A percentile compares a stretch with the other conserved stretches of the same genome.
Conservation (phyloP, 1,284 basidiomycete genomes). For the Wallemia hederae region DNA sequence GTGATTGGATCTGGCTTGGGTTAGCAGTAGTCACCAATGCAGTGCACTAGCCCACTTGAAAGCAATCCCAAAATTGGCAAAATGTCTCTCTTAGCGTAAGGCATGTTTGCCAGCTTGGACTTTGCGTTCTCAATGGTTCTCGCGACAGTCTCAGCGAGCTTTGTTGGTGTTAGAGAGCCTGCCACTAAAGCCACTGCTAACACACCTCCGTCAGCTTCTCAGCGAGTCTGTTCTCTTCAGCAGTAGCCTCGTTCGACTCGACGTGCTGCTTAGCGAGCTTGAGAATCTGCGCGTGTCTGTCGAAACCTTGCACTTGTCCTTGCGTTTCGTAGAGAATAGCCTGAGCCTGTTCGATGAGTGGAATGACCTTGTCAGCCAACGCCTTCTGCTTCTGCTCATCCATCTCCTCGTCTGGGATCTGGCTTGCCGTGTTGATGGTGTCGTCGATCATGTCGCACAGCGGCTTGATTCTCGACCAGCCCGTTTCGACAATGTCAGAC, state of each 20-base stretch:
- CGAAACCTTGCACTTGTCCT: constrained; percentile 16
- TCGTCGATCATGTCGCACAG: constrained; percentile 1
- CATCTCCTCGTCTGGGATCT: background rate
- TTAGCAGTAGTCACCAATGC: background rate
- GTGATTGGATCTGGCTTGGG: constrained; percentile 13
- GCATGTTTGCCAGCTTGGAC: constrained; percentile 17
- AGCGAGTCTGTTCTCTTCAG: constrained; percentile 19
- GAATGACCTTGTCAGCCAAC: constrained; percentile 16
- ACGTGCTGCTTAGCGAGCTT: constrained; percentile 17
- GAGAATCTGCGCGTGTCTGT: constrained; percentile 16
- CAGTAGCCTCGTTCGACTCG: constrained; percentile 17
- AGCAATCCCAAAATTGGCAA: constrained; percentile 17
- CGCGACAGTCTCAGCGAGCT: constrained; percentile 18
- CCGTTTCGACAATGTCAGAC: background rate
- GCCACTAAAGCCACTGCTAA: background rate
- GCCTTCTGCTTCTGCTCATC: constrained; percentile 9
- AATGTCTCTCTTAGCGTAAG: constrained; percentile 18
- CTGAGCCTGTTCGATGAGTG: constrained; percentile 17
- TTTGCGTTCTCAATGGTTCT: constrained; percentile 19
- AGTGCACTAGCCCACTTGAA: background rate
- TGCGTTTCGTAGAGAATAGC: constrained; percentile 18
- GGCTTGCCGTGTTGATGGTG: background rate
- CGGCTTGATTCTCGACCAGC: background rate
- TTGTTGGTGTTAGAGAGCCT: background rate
- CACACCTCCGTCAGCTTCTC: constrained; percentile 18